These are phyloP conservation scores for Sugiyamaella xylanicola DNA, from an alignment of 1,139 yeast species.

Conservation along the genomic window DNA sequence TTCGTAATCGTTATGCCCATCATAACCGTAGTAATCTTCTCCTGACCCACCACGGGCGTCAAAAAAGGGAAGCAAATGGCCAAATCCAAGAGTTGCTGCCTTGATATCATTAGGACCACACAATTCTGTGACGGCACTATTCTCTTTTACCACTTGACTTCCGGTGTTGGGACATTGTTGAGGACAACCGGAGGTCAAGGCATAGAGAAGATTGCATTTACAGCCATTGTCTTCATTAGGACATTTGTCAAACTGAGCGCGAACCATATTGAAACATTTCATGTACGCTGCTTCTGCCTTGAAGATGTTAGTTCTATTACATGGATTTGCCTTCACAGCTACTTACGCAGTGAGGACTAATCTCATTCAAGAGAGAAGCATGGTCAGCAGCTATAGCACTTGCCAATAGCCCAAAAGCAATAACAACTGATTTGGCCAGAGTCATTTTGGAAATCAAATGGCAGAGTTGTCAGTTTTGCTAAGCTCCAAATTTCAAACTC, in stretches of 20 bases:
- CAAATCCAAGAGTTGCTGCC: slow-evolving; percentile 23
- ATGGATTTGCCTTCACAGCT: too few relatives aligned
- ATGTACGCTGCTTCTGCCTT: slow-evolving; percentile 26
- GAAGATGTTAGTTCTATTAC: neutral
- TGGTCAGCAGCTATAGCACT: slow-evolving; percentile 10
- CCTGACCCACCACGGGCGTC: slow-evolving; percentile 16
- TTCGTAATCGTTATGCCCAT: slow-evolving; percentile 25
- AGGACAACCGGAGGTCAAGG: slow-evolving; percentile 31
- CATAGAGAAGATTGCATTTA: slow-evolving; percentile 31
- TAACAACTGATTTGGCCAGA: slow-evolving; percentile 3
- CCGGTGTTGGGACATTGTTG: slow-evolving; percentile 25
- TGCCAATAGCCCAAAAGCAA: slow-evolving; percentile 2
- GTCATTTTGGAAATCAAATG: slow-evolving; percentile 3
- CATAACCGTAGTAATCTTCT: slow-evolving; percentile 9
- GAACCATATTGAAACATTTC: slow-evolving; percentile 29
- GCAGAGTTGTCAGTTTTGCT: neutral
- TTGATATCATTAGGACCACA: slow-evolving; percentile 28
- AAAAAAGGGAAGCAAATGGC: slow-evolving; percentile 27
- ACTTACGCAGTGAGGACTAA: slow-evolving; percentile 24
- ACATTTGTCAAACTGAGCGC: slow-evolving; percentile 27
- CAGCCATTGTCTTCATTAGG: slow-evolving; percentile 32
- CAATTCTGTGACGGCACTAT: slow-evolving; percentile 23
- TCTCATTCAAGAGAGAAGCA: slow-evolving; percentile 15
- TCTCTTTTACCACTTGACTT: slow-evolving; percentile 15
- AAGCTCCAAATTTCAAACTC: neutral